Evolutionary conservation across 2,329 filamentous ascomycete species (phyloP), one percentile per base, ranked within the genome.

Genomic region (Purpureocillium takamizusanense): DNA sequence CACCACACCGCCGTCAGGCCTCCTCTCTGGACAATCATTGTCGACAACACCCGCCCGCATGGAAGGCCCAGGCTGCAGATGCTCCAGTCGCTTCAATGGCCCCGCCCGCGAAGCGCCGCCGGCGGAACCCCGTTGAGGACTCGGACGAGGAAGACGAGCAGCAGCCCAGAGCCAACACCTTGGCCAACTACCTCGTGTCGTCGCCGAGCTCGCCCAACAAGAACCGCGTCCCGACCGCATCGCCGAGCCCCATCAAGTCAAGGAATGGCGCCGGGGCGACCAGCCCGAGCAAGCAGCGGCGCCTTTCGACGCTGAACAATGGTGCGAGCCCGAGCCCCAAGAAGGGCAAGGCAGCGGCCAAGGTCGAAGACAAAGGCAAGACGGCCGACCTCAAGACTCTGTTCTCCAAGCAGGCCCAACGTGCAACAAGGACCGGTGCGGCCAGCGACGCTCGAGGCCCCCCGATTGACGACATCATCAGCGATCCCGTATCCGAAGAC

Each of bases 331-430:
- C 58, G 50, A 60, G 50, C 43, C 53, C 59, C 17, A 64, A 61
- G 41, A 74, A 69, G 49, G 43, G 53, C 3, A 65, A 58, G 21
- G 57, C 51, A 27, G 49, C 50, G 30, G 52, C 50, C n/a, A 70
- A 66, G 42, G 43, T 55, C 6, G 65, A 66, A 7, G 71, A 73
- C 37, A 74, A 67, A 45, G 69, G 66, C 5, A 74, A 70, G 44
- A 71, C 70, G 7, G 74, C 66, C 4, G 71, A 81, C 47, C 61
- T 82, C 12, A 64, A 70, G 49, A 67, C 72, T 0, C 63, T 81
- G 14, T 82, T 82, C 47, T 78, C 76, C 14, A 78, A 69, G 36
- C 78, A 82, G 52, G 70, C 70, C 7, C 72, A 78, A 45, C 67
- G 65, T 30, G 64, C 63, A 15, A 53, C 62, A 27, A 59, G 55